Conservation (phyloP, 768 basidiomycete genomes). For the Phaeotremella skinneri region DNA sequence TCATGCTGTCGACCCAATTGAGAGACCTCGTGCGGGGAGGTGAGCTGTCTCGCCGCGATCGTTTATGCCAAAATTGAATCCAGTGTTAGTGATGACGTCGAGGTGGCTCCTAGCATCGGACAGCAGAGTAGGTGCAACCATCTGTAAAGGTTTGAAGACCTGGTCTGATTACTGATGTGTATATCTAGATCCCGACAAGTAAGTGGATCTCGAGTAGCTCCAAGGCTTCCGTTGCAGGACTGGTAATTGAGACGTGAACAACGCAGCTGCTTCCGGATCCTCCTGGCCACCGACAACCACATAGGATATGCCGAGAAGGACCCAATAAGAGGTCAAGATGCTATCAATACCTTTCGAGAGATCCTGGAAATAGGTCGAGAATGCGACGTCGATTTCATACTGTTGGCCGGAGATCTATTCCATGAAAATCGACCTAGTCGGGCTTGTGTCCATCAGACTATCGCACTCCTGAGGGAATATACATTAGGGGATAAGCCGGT, state of each 20-base stretch:
- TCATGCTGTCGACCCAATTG: conserved; percentile 8
- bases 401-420: conserved; percentile 93
- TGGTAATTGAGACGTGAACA: background rate
- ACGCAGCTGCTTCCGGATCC: conserved; percentile 57
- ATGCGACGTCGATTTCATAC: conserved; percentile 78
- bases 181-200: conserved; percentile 47
- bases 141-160: too few relatives aligned
- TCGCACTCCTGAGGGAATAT: conserved; percentile 84
- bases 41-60: conserved; percentile 2
- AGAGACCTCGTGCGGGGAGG: conserved; percentile 10
- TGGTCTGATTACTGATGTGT: too few relatives aligned
- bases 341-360: conserved; percentile 91
- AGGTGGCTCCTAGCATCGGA: conserved; percentile 32
- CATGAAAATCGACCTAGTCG: conserved; percentile 95
- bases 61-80: background rate
- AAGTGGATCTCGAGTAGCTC: conserved; percentile 4
- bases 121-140: conserved; percentile 27
- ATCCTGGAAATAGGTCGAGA: conserved; percentile 88
- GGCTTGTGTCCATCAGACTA: conserved; percentile 82
- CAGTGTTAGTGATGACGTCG: conserved; percentile 15
- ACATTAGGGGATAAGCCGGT: conserved; percentile 84
- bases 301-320: conserved; percentile 94
- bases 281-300: conserved; percentile 94
- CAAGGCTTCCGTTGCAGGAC: background rate
- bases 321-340: conserved; percentile 89